Base-by-base conservation (phyloP, 1,139 yeast genomes). In the Lodderomyces jiufengensis region DNA sequence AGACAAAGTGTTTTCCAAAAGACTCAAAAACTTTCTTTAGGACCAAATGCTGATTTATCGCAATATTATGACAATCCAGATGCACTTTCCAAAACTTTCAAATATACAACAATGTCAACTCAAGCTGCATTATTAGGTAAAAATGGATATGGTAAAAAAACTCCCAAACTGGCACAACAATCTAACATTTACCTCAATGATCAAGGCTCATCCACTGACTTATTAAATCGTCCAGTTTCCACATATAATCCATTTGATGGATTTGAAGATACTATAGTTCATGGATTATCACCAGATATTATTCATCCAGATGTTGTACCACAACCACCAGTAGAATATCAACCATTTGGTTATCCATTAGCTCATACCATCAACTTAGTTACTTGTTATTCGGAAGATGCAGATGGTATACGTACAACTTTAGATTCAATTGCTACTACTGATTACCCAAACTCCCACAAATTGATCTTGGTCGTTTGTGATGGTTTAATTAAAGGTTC, bases 401-500 rank as follows among this genome's bases (percentile, higher is more conserved):
- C 78, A 47, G 83, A 72, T 9, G 96, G 95, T 45, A 61, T 92
- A 44, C 74, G 97, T 51, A 80, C 90, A 1, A 87, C 97, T 0
- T 63, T 90, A 48, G 97, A 92, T 58, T 90, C 97, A 1, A 57
- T 92, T 41, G 87, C 95, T 12, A 86, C 95, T 1, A 87, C 97
- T 2, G 95, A 86, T 47, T 92, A 84, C 57, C 97, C 97, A 41
- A 88, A 87, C 59, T 85, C 97, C 5, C 97, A 92, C 60, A 92
- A 90, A 59, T 63, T 92, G 45, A 68, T 92, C 35, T 65, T 88
- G 39, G 80, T 90, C 31, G 73, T 92, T 25, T 90, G 97, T 68
- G 98, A 92, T 64, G 98, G 98, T 52, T 52, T 90, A 24, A 82
- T 92, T 49, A 88, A 90, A 55, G 98, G 98, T 49, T 80, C 95